Percentiles rank a stretch among this genome's conserved stretches.
Conservation (phyloP, 2,329 filamentous ascomycete genomes). For the Cercospora berteroae region DNA sequence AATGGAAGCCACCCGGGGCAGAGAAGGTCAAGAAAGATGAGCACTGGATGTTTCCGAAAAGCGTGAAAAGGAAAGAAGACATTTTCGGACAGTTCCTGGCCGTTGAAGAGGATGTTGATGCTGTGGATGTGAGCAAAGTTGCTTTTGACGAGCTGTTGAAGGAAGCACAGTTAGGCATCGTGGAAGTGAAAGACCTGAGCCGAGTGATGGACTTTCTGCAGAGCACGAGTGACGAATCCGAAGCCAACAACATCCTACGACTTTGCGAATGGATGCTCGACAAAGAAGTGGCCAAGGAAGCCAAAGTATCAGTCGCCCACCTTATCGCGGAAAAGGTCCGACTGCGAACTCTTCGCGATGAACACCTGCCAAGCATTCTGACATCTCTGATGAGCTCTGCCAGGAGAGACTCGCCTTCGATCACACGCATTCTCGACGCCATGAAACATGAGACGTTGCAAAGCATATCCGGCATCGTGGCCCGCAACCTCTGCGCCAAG, state of each 20-base stretch:
- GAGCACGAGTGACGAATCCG: constrained; percentile 25
- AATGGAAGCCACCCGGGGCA: constrained; percentile 29
- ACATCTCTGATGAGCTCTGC: background rate
- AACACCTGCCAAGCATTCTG: constrained; percentile 15
- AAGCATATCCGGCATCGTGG: background rate
- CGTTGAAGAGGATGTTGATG: constrained; percentile 11
- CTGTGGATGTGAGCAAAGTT: constrained; percentile 22
- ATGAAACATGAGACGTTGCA: constrained; percentile 3
- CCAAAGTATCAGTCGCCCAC: background rate
- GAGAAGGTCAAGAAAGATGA: constrained; percentile 17
- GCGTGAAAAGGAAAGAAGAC: constrained; percentile 6
- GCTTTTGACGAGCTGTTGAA: constrained; percentile 27
- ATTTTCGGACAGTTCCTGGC: constrained; percentile 19
- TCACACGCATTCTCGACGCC: constrained; percentile 17
- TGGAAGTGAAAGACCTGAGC: constrained; percentile 12
- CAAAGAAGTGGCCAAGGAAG: background rate
- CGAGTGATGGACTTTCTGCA: constrained; percentile 28
- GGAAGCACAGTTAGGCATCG: background rate
- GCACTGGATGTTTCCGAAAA: constrained; percentile 21
- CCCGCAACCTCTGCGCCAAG: background rate
- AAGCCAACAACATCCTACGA: constrained; percentile 25
- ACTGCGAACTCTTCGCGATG: constrained; percentile 18
- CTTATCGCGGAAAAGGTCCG: constrained; percentile 26
- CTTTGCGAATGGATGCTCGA: constrained; percentile 27
- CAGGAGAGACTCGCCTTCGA: background rate